Conservation (phyloP, 352 stramenopile species). For the Phytophthora parvispora region DNA sequence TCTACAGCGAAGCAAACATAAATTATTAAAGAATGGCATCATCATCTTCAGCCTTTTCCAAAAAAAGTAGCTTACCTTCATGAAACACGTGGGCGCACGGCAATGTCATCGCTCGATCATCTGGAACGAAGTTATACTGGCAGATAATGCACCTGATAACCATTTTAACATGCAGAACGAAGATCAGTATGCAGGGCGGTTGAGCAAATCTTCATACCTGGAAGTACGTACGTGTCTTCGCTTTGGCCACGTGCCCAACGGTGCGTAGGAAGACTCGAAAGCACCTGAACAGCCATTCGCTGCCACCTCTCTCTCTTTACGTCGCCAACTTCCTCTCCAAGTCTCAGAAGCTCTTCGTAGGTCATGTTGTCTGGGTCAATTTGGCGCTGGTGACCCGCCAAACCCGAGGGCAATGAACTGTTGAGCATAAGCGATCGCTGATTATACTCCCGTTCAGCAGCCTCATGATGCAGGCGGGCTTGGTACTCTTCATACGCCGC, state of each 20-base stretch:
- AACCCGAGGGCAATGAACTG: slow-evolving; percentile 19
- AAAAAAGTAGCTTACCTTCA: slow-evolving; percentile 46
- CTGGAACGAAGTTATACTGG: slow-evolving; percentile 67
- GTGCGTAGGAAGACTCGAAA: slow-evolving; percentile 75
- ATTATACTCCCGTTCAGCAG: slow-evolving; percentile 25
- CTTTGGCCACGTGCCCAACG: slow-evolving; percentile 50
- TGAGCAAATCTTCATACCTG: background rate
- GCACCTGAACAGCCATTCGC: slow-evolving; percentile 64
- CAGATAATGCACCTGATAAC: slow-evolving; percentile 74
- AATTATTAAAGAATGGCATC: too few relatives aligned
- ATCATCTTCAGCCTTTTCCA: too few relatives aligned
- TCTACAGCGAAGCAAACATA: slow-evolving; percentile 51
- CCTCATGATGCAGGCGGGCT: slow-evolving; percentile 36
- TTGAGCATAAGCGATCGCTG: slow-evolving; percentile 2
- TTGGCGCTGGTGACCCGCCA: slow-evolving; percentile 24
- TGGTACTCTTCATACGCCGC: slow-evolving; percentile 76
- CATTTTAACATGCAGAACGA: background rate
- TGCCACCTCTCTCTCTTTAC: slow-evolving; percentile 84
- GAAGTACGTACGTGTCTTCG: slow-evolving; percentile 63
- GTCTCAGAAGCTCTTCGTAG: slow-evolving; percentile 79
- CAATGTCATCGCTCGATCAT: slow-evolving; percentile 72
- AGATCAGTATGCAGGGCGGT: background rate
- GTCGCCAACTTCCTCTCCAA: slow-evolving; percentile 78
- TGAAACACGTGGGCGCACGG: slow-evolving; percentile 85
- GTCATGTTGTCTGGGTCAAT: slow-evolving; percentile 87